These are phyloP conservation scores for Malassezia equina DNA, from an alignment of 1,284 basidiomycete species.

Conservation along the genomic window DNA sequence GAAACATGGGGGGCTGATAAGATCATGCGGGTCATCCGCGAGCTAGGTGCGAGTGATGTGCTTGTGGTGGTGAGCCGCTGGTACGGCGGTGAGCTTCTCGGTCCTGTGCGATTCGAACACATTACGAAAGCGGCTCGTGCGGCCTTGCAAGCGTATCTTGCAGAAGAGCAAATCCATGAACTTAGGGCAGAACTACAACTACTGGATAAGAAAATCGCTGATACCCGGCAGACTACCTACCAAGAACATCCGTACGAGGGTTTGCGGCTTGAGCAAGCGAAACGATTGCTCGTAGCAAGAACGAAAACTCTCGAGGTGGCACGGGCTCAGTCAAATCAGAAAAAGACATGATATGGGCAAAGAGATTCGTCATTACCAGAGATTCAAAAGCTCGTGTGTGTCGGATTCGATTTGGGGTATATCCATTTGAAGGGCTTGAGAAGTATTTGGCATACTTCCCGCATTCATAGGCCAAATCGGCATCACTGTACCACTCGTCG, in stretches of 20 bases:
- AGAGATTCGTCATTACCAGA: slow-evolving; percentile 3
- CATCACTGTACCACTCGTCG: slow-evolving; percentile 1
- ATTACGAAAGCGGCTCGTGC: slow-evolving; percentile 64
- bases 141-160: slow-evolving; percentile 61
- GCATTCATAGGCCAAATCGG: slow-evolving; percentile 8
- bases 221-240: neutral
- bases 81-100: slow-evolving; percentile 67
- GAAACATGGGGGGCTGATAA: slow-evolving; percentile 38
- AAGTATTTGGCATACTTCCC: slow-evolving; percentile 1
- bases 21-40: slow-evolving; percentile 27
- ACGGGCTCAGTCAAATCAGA: neutral
- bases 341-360: neutral
- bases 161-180: slow-evolving; percentile 51
- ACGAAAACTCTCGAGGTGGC: slow-evolving; percentile 4
- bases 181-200: slow-evolving; percentile 21
- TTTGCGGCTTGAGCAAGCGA: slow-evolving; percentile 2
- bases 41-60: slow-evolving; percentile 38
- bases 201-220: slow-evolving; percentile 24
- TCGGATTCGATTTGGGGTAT: slow-evolving; percentile 1
- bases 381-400: slow-evolving; percentile 9
- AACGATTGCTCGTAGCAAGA: slow-evolving; percentile 9
- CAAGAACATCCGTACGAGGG: neutral
- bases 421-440: slow-evolving; percentile 3
- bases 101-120: slow-evolving; percentile 63
- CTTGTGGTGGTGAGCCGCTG: slow-evolving; percentile 49